Conservation (phyloP, 305 asterid species). For the Ruellia speciosa region DNA sequence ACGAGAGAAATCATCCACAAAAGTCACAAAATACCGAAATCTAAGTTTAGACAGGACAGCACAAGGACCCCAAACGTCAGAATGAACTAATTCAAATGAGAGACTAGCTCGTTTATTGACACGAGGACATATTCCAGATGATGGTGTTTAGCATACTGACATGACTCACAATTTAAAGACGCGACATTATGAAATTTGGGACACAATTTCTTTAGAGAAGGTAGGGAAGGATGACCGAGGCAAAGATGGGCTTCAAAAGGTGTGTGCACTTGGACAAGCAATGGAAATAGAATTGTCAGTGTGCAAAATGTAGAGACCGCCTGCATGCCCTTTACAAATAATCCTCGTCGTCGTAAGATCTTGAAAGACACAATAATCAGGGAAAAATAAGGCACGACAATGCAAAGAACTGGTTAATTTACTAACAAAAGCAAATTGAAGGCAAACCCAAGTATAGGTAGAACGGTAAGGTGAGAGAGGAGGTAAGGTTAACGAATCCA, state of each 20-base stretch:
- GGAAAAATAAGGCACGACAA: neutral
- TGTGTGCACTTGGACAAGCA: neutral
- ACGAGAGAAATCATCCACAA: slow-evolving; percentile 7
- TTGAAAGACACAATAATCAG: neutral
- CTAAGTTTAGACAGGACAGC: neutral
- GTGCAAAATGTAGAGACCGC: neutral
- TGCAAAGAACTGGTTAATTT: too few species aligned
- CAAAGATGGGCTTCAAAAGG: slow-evolving; percentile 8
- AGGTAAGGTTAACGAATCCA: neutral
- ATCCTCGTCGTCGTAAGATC: slow-evolving; percentile 10
- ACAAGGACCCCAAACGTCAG: slow-evolving; percentile 9
- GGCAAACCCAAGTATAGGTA: neutral
- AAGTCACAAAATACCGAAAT: slow-evolving; percentile 1
- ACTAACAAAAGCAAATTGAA: neutral
- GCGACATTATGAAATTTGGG: neutral
- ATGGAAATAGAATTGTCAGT: neutral
- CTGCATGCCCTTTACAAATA: slow-evolving; percentile 7
- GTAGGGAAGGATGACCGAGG: neutral
- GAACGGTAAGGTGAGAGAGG: neutral
- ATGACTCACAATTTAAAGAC: neutral
- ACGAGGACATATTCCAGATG: neutral
- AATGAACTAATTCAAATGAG: slow-evolving; percentile 18
- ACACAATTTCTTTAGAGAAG: neutral
- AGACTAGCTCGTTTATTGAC: neutral
- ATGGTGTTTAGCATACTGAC: slow-evolving; percentile 4